Base-by-base conservation (phyloP, 2,329 filamentous ascomycete genomes). In the Periconia sp. region DNA sequence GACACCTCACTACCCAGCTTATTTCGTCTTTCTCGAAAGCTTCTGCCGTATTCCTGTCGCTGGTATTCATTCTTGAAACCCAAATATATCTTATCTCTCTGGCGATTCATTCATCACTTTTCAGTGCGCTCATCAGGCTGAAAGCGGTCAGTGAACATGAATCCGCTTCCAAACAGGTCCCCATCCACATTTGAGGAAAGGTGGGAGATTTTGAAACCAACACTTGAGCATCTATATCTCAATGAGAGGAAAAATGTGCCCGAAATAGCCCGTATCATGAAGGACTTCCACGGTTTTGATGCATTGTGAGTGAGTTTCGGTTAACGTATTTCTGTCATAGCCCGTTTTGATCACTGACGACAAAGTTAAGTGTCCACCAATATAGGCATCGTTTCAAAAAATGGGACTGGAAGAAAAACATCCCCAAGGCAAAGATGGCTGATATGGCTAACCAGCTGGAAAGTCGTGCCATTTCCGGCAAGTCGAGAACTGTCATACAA, bases 351-450 rank as follows among this genome's bases (percentile, higher is more conserved):
- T 3, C 23, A 27, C 23, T 27, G 23, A 27, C 23, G 23, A 8
- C 23, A 27, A 27, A 40, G 31, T 30, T n/a, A 43, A 73, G 70
- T 33, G 64, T 62, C 14, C 47, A 58, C 40, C 62, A 71, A 47
- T 74, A 73, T 56, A 72, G 70, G 46, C 65, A 72, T 47, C 64
- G 66, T 3, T 62, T 73, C 57, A 66, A 57, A 37, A 67, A 68
- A 55, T 73, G 70, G 71, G 56, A 56, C 6, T 59, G 65, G 49
- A 66, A 55, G 45, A 72, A 68, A 50, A 71, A 55, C 37, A 47
- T 68, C 1, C 41, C 64, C 6, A 47, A 50, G 6, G 33, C 47
- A 45, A 68, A 62, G 61, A 71, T 61, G 54, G 52, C 41, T 31
- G 47, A 19, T 30, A 64, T 64, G 13, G 54, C 43, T 20, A 50